A percentile compares a stretch with the other conserved stretches of the same genome.
Conservation (phyloP, 441 rosid species). For the Gossypium armourianum region DNA sequence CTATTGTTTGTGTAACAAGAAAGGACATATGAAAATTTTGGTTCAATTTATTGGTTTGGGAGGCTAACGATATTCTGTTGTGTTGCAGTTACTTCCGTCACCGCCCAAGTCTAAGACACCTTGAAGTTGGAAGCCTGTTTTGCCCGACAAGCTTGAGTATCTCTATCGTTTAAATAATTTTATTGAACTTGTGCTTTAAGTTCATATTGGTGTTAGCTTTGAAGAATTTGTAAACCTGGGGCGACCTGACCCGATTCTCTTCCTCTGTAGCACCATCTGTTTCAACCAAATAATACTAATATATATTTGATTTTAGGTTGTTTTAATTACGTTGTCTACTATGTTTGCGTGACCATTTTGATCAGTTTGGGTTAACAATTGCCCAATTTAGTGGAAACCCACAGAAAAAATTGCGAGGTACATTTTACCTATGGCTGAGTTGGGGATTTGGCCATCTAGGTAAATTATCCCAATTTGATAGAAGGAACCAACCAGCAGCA, state of each 20-base stretch:
- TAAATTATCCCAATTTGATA: no score
- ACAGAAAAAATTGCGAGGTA: neutral
- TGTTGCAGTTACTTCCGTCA: conserved; percentile 62
- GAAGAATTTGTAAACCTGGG: conserved; percentile 1
- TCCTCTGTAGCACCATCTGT: neutral
- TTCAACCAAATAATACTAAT: neutral
- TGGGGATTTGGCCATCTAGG: no score
- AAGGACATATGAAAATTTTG: neutral
- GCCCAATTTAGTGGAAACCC: neutral
- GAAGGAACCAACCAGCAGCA: no score
- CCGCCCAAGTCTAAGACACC: conserved; percentile 61
- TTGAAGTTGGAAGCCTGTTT: conserved; percentile 30
- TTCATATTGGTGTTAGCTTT: conserved; percentile 9
- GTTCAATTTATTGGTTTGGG: neutral
- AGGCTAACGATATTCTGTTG: conserved; percentile 17
- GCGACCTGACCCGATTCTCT: neutral
- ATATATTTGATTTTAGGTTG: neutral
- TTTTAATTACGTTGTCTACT: neutral
- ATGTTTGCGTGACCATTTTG: neutral
- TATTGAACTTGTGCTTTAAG: conserved; percentile 17
- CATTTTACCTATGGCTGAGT: neutral
- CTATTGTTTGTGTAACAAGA: neutral
- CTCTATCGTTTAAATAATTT: conserved; percentile 26
- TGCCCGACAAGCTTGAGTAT: conserved; percentile 16
- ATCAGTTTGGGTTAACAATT: neutral